Conservation (phyloP, 345 rosid genomes). For the Syzygium oleosum region DNA sequence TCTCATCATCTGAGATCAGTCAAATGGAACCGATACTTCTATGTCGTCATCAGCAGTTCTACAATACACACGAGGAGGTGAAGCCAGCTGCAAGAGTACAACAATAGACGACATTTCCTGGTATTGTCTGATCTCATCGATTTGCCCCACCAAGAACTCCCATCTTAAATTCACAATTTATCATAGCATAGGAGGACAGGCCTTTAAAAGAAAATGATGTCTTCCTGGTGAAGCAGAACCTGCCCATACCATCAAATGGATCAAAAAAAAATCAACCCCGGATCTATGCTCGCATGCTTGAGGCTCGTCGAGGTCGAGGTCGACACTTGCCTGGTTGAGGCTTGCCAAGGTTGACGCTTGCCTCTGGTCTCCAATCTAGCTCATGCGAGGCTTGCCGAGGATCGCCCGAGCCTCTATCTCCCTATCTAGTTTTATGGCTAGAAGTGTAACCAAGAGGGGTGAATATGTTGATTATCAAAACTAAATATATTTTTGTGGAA, state of each 20-base stretch:
- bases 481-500: too few relatives aligned
- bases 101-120: conserved; percentile 21
- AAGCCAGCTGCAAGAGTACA: conserved; percentile 57
- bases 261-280: conserved; percentile 63
- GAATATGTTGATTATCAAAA: too few relatives aligned
- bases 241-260: conserved; percentile 74
- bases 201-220: conserved; percentile 63
- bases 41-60: conserved; percentile 84
- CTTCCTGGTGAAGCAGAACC: conserved; percentile 51
- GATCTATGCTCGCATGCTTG: not conserved
- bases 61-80: conserved; percentile 67
- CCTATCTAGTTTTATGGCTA: not conserved
- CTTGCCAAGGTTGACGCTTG: not conserved
- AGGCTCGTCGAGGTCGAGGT: not conserved
- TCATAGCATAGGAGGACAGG: conserved; percentile 31
- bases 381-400: not conserved
- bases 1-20: too few relatives aligned
- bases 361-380: not conserved
- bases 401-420: not conserved
- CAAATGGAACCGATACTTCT: conserved; percentile 26
- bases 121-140: conserved; percentile 44
- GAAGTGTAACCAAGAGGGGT: too few relatives aligned
- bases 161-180: conserved; percentile 74
- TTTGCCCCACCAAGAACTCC: conserved; percentile 75
- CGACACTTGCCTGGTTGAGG: not conserved